A percentile compares a stretch with the other conserved stretches of the same genome.
Evolutionary conservation across 1,284 basidiomycete genomes (phyloP).

Genomic region (Cryptococcus sp.): DNA sequence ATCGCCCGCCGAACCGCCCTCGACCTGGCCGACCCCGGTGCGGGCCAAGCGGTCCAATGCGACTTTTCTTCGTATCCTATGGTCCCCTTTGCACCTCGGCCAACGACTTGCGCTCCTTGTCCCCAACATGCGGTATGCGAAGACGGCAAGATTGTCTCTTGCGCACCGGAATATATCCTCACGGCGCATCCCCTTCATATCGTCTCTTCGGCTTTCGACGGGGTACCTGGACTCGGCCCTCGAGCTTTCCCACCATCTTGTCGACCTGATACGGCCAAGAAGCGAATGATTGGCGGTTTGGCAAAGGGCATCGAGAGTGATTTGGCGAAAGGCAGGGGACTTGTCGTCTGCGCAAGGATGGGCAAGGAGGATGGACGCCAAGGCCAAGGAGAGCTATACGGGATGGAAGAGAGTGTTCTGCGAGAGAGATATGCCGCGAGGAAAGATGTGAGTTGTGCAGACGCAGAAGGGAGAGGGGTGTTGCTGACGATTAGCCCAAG

Average conservation of each 20-base stretch:
- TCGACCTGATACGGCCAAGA: conserved; percentile 72
- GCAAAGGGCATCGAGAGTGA: conserved; percentile 67
- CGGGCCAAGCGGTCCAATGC: conserved; percentile 19
- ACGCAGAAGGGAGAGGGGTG: neutral
- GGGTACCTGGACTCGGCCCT: conserved; percentile 69
- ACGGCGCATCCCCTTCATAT: conserved; percentile 26
- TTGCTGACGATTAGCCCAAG: conserved; percentile 20
- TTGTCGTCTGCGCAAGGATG: conserved; percentile 59
- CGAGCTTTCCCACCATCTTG: conserved; percentile 75
- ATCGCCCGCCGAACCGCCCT: conserved; percentile 40
- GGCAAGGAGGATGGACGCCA: conserved; percentile 55
- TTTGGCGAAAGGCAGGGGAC: conserved; percentile 65
- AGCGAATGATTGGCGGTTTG: conserved; percentile 67
- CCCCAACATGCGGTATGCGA: conserved; percentile 74
- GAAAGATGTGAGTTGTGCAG: conserved; percentile 29
- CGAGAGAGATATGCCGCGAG: conserved; percentile 28
- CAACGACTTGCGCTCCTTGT: conserved; percentile 73
- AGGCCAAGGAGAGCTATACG: conserved; percentile 70
- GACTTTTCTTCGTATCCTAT: conserved; percentile 50
- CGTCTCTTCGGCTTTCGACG: conserved; percentile 52
- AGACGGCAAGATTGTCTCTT: conserved; percentile 56
- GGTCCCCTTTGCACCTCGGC: conserved; percentile 53
- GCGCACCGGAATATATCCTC: conserved; percentile 69
- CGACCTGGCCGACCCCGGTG: conserved; percentile 18
- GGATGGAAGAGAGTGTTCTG: conserved; percentile 55